Conservation (phyloP, 257 asterid genomes). For the Plectranthus barbatus region DNA sequence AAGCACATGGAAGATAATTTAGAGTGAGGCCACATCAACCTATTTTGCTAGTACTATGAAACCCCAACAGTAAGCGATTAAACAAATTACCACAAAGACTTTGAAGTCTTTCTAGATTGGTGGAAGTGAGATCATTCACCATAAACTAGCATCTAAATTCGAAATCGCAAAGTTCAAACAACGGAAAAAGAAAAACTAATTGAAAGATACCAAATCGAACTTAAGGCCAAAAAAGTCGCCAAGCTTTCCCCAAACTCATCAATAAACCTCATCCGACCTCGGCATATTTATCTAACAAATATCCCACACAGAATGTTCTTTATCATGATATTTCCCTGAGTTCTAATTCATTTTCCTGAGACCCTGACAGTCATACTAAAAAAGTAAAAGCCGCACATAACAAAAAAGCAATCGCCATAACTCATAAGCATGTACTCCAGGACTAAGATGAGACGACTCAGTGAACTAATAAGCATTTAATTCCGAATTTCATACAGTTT, state of each 20-base stretch:
- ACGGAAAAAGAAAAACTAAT: neutral
- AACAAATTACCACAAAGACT: neutral
- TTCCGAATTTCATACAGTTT: neutral
- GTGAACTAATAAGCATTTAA: neutral
- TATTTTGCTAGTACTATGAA: neutral
- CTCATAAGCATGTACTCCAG: neutral
- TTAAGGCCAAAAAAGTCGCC: neutral
- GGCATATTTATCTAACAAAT: neutral
- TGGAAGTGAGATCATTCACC: neutral
- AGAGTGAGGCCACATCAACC: neutral
- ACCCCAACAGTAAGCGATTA: neutral
- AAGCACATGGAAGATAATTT: neutral
- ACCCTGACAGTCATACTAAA: neutral
- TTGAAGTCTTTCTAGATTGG: no score
- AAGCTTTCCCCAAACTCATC: neutral
- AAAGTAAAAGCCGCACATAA: neutral
- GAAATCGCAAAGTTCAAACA: no score
- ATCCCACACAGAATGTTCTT: neutral
- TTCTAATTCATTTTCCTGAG: no score
- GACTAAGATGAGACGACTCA: neutral
- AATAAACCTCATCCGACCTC: neutral
- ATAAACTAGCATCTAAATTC: slow-evolving; percentile 9
- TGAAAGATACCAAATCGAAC: neutral
- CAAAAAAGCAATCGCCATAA: neutral
- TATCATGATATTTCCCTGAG: neutral